Percentiles rank a stretch among this genome's conserved stretches.
Conservation (phyloP, 441 rosid species). For the Capsella rubella region DNA sequence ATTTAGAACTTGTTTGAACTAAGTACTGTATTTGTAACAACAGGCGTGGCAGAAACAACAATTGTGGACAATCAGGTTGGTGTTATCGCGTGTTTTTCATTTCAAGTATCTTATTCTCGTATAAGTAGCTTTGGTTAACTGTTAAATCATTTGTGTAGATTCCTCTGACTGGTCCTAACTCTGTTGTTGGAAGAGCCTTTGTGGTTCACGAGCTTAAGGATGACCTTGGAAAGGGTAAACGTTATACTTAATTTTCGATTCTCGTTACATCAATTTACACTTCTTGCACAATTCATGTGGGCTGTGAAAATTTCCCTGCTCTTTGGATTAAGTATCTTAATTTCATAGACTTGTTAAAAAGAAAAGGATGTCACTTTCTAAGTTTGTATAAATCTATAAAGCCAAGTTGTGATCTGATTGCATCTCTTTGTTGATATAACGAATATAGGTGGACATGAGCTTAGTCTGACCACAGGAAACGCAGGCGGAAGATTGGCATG, state of each 20-base stretch:
- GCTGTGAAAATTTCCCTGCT: neutral
- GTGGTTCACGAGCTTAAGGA: constrained; percentile 98
- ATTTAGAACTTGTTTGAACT: neutral
- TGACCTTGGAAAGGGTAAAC: constrained; percentile 93
- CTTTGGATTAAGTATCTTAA: neutral
- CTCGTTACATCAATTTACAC: neutral
- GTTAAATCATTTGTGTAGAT: constrained; percentile 56
- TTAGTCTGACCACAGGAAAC: constrained; percentile 89
- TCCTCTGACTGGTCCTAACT: constrained; percentile 75
- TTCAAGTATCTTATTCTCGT: constrained; percentile 7
- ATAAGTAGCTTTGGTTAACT: constrained; percentile 20
- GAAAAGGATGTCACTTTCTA: neutral
- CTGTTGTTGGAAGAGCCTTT: constrained; percentile 95
- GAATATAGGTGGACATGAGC: constrained; percentile 87
- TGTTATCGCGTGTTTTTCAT: constrained; percentile 2
- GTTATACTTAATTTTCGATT: neutral
- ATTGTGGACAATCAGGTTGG: constrained; percentile 80
- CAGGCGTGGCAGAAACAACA: constrained; percentile 94
- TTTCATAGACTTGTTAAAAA: no score
- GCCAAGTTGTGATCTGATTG: constrained; percentile 36
- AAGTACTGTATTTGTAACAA: constrained; percentile 9
- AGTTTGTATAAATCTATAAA: neutral
- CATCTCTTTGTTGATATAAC: constrained; percentile 9
- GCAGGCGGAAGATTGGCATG: constrained; percentile 99
- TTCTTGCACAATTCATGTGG: neutral